Evolutionary conservation across 176 grass and related monocot species (phyloP), one percentile per base, ranked within the genome.

Genomic region (Phragmites australis): DNA sequence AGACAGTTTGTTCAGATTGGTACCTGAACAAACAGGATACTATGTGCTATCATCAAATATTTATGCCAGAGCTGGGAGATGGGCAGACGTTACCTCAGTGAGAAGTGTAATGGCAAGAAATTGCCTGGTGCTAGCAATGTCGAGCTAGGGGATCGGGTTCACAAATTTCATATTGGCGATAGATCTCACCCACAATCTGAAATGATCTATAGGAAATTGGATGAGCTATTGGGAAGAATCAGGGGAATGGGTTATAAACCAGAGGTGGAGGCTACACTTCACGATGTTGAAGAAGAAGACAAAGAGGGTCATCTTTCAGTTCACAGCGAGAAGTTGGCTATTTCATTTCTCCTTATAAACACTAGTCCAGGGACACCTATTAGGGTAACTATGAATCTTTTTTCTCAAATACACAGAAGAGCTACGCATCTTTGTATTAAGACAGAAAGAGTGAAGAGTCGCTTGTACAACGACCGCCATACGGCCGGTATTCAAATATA

Each of bases 251-350:
- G 90, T 30, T 97, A 90, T 71, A 87, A 74, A 55, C 83, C 85
- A 81, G 88, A 87, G 32, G 84, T 89, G 15, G 87, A 81, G 17
- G 68, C 66, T 78, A 85, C 90, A 65, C 85, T 93, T 70, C 93
- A 97, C 86, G 93, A 97, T 82, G 83, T 97, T 65, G 93, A 97
- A 66, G 90, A 95, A 77, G 93, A 97, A 89, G 93, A 93, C 56
- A 97, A 82, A 61, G 93, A 85, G 32, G 70, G 79, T 5, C 93
- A 97, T 81, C 90, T 97, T 81, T 93, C 81, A 39, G 82, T 90
- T 40, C 93, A 97, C 64, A 93, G 90, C 11, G 93, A 97, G 61
- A 93, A 97, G 66, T 70, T 97, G 60, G 86, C 90, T 30, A 89
- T 97, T 29, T 82, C 90, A 1, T 97, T 97, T 86, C 51, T 90